Evolutionary conservation across 495 filamentous ascomycete genomes (phyloP), one percentile per base, ranked within the genome.

Genomic region (Talaromyces ruber): DNA sequence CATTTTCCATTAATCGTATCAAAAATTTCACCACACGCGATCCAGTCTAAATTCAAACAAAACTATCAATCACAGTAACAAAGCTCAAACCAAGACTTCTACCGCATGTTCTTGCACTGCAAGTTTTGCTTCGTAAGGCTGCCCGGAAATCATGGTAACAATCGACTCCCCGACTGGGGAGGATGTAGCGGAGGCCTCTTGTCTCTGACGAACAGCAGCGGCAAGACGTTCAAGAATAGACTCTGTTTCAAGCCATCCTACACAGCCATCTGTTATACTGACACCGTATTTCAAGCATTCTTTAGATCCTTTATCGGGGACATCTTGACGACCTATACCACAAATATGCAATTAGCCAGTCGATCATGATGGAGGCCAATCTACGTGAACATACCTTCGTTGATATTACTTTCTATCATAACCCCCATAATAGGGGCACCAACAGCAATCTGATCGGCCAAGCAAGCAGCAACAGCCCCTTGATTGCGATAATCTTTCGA

Each of bases 391-490:
- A 88, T 81, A 69, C 93, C 93, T 77, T 97, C 93, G 71, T 91
- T 84, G 82, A 98, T 91, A 75, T 97, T 93, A 67, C 89, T 93
- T 78, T 98, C 93, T 66, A 98, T 95, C 94, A 98, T 98, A 64
- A 97, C 88, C 65, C 93, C 94, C 64, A 97, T 81, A 67, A 98
- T 96, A 63, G 82, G 89, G 77, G 97, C 89, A 39, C 94, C 94
- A 66, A 86, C 86, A 51, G 88, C 86, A 50, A 98, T 74, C 78
- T 98, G 94, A 47, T 92, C 86, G 32, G 86, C 87, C 55, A 98
- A 80, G 63, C 79, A 81, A 74, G 88, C 82, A 53, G 91, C 92
- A 21, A 98, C 94, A 66, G 92, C 81, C 64, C 93, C 93, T 80
- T 98, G 94, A 75, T 97, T 98, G 63, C 81, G 70, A 66, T 86